Conservation (phyloP, 352 stramenopile genomes). For the Phytophthora niederhauseri region DNA sequence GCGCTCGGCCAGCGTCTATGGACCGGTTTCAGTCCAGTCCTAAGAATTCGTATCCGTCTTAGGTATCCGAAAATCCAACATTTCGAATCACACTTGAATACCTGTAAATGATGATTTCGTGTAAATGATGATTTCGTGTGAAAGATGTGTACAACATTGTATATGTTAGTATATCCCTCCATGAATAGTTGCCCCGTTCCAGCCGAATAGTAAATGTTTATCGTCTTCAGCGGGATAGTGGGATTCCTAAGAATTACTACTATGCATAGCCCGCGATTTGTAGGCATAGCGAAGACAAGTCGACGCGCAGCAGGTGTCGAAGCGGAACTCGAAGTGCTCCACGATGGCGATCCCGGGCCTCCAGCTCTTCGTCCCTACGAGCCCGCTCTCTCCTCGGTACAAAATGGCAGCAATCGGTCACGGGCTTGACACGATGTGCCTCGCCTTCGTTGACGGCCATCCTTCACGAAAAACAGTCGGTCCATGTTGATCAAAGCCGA, state of each 20-base stretch:
- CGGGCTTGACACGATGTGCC: constrained; percentile 7
- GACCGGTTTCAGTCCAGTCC: not conserved
- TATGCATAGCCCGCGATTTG: constrained; percentile 4
- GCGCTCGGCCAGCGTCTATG: not conserved
- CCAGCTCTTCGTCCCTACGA: constrained; percentile 8
- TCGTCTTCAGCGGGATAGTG: not conserved
- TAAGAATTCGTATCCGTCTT: not conserved
- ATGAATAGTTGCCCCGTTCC: not conserved
- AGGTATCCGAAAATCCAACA: too few relatives aligned
- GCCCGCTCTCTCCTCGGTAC: constrained; percentile 12
- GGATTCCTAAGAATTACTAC: too few relatives aligned
- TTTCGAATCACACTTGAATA: too few relatives aligned
- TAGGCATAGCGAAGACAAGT: constrained; percentile 16
- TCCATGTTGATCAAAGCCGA: constrained; percentile 1
- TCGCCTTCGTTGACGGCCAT: not conserved
- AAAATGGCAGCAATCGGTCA: not conserved
- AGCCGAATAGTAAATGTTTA: not conserved
- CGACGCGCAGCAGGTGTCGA: constrained; percentile 18
- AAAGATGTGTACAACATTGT: too few relatives aligned
- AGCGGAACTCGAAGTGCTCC: constrained; percentile 16
- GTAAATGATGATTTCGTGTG: too few relatives aligned
- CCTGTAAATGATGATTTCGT: too few relatives aligned
- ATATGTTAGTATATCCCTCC: not conserved
- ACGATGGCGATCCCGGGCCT: constrained; percentile 15
- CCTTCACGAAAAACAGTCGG: constrained; percentile 18